phyloP scores from a whole-genome alignment of 106 monocot species.

The Platanthera zijinensis region DNA sequence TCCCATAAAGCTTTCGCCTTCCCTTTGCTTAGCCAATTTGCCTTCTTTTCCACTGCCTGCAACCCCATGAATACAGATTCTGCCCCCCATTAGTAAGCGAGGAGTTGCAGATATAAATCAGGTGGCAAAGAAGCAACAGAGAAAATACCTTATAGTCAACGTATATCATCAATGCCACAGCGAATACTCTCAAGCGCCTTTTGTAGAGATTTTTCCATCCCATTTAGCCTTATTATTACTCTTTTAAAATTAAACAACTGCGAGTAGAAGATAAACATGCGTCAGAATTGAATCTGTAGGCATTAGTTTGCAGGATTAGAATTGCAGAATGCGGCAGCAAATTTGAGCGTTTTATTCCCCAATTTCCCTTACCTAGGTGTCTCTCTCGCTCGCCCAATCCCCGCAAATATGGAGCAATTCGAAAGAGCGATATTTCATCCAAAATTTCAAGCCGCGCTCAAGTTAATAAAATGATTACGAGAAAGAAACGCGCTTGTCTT shows the following conservation, averaged over 20 bases:
- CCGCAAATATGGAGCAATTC: neutral
- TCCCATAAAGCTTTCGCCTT: slow-evolving; percentile 61
- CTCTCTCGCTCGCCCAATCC: neutral
- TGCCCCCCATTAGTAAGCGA: neutral
- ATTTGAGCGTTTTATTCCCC: neutral
- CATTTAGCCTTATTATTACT: slow-evolving; percentile 26
- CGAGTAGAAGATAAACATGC: neutral
- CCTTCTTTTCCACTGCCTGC: slow-evolving; percentile 72
- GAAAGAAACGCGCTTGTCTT: neutral
- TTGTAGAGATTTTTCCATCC: slow-evolving; percentile 83
- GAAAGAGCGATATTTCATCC: neutral
- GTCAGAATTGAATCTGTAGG: neutral
- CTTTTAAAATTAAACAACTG: neutral
- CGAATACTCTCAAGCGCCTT: slow-evolving; percentile 82
- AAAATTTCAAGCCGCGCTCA: neutral
- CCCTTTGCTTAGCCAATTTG: slow-evolving; percentile 47
- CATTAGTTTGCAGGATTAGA: neutral
- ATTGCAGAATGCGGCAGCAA: neutral
- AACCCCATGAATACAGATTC: slow-evolving; percentile 1
- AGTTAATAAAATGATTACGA: neutral
- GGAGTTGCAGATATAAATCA: neutral
- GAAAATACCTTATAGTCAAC: slow-evolving; percentile 86
- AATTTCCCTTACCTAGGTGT: too few species aligned
- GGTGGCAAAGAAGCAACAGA: neutral
- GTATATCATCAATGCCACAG: slow-evolving; percentile 68